Base-by-base conservation (phyloP, 208 protist species). In the Crithidia sp. region DNA sequence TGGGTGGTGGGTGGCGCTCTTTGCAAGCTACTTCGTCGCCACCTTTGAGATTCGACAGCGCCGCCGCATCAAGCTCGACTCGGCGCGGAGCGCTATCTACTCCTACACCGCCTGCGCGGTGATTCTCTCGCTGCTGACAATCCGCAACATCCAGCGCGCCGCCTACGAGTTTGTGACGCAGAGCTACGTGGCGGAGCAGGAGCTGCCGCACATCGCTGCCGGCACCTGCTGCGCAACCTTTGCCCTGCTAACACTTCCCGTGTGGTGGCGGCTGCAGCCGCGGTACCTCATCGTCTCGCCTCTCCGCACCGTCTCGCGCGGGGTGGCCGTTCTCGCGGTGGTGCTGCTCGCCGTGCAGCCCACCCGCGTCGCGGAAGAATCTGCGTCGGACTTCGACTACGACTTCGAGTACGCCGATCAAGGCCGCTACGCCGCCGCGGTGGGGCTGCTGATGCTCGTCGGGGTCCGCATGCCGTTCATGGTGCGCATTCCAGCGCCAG, bases 81-180 rank as follows among this genome's bases (percentile, higher is more conserved):
- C 77, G 44, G 82, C 87, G 36, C 58, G 58, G 54, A 54, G 69
- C 47, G 65, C 88, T 50, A 54, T 84, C 17, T 63, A 75, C 52
- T 41, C 76, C 5, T 91, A 88, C 74, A 49, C 80, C 16, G n/a
- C 83, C 14, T 56, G 79, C 7, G 66, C 79, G 19, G 47, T 81
- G 17, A 37, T 79, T 4, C 45, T 91, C 12, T 77, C 85, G 19
- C 43, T 85, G 59, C 79, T 78, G 50, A 94, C 92, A 10, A 70
- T 88, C 44, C 86, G 88, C 37, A 96, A 93, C 60, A 83, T 92
- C 59, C 92, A 96, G 76, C 86, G 89, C 2, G 85, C 89, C 6
- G 79, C 83, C 44, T 96, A 89, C 75, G 92, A 96, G 77, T 87
- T 94, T 61, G 19, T 93, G 52, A 92, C 86, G n/a, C 87, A 89